Evolutionary conservation across 192 early-diverging fungal genomes (phyloP).

Genomic region (Entophlyctis luteolus): DNA sequence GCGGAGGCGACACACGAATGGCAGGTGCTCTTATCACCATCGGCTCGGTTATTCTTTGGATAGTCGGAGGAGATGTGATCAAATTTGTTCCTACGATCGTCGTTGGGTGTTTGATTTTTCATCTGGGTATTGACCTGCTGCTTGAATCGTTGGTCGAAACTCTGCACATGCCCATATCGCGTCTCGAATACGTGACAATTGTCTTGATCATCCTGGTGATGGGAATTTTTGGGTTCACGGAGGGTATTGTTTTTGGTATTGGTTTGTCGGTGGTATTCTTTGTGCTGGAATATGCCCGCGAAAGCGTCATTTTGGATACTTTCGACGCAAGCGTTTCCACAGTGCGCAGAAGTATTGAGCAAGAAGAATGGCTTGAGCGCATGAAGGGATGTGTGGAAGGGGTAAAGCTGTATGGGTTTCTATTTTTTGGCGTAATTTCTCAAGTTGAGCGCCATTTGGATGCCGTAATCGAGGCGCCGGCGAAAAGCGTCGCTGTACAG

Average conservation of each 20-base stretch:
- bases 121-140: conserved; percentile 88
- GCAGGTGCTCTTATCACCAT: conserved; percentile 79
- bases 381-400: conserved; percentile 83
- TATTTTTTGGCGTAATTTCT: conserved; percentile 80
- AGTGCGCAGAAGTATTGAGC: conserved; percentile 81
- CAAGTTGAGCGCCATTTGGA: conserved; percentile 37
- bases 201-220: conserved; percentile 78
- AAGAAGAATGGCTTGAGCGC: conserved; percentile 79
- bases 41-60: conserved; percentile 70
- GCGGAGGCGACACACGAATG: conserved; percentile 81
- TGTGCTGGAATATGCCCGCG: conserved; percentile 59
- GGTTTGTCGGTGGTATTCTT: conserved; percentile 93
- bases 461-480: neutral
- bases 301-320: conserved; percentile 40
- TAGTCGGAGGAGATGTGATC: conserved; percentile 81
- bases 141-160: conserved; percentile 90
- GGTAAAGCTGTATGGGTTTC: conserved; percentile 84
- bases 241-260: conserved; percentile 92
- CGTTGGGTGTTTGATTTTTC: conserved; percentile 95
- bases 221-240: conserved; percentile 83
- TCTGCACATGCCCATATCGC: conserved; percentile 70
- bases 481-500: conserved; percentile 50
- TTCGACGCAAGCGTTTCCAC: conserved; percentile 68
- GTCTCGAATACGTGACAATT: conserved; percentile 87
- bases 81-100: conserved; percentile 91